These are phyloP conservation scores for Noccaea bulbosa DNA, from an alignment of 345 rosid genomes.

Conservation along the genomic window DNA sequence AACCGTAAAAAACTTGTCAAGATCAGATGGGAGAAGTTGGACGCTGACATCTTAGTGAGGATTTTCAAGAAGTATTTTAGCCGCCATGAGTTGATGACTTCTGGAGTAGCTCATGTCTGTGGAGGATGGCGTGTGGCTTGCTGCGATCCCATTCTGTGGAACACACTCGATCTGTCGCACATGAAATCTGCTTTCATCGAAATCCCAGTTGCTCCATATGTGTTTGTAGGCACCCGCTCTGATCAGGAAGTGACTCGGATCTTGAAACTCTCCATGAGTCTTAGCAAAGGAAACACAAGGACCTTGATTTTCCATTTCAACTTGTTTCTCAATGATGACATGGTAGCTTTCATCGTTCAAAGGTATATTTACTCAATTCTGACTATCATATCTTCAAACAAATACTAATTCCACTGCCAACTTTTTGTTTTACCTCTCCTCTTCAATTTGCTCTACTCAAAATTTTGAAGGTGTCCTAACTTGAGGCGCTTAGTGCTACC, in stretches of 20 bases:
- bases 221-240: conserved; percentile 54
- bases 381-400: background rate
- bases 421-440: background rate
- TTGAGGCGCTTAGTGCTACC: conserved; percentile 71
- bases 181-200: conserved; percentile 56
- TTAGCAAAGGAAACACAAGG: conserved; percentile 57
- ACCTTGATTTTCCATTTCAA: conserved; percentile 67
- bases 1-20: conserved; percentile 30
- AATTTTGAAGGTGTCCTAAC: conserved; percentile 54
- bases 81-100: conserved; percentile 53
- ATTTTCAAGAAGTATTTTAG: conserved; percentile 56
- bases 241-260: conserved; percentile 55
- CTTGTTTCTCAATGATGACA: conserved; percentile 56
- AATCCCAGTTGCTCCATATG: conserved; percentile 53
- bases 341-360: conserved; percentile 64
- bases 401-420: background rate
- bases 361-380: conserved; percentile 48
- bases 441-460: background rate
- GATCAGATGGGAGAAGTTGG: conserved; percentile 68
- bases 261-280: conserved; percentile 60
- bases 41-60: conserved; percentile 60
- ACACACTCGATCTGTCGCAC: conserved; percentile 62
- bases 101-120: conserved; percentile 70
- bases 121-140: conserved; percentile 69
- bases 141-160: conserved; percentile 72